Base-by-base conservation (phyloP, 345 rosid species). In the Angophora floribunda region DNA sequence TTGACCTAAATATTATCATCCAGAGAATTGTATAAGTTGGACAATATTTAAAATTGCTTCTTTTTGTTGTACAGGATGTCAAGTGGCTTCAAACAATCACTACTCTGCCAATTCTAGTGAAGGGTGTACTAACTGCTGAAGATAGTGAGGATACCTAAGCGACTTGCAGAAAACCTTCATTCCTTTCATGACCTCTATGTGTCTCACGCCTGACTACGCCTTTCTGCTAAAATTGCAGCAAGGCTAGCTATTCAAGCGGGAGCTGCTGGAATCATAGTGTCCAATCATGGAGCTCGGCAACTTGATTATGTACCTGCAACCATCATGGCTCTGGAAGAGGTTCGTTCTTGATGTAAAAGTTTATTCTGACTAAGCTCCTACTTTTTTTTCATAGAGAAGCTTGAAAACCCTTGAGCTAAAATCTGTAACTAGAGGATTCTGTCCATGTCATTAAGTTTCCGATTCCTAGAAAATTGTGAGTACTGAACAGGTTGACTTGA, bases 271-370 rank as follows among this genome's bases (percentile, higher is more conserved):
- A 97, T 97, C 53, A 95, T 96, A 41, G 99, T 97, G 45, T 97
- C 99, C 87, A 97, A 97, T 86, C 99, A 97, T 6, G 99, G 99
- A 88, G 99, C 98, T 53, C 98, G 99, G 85, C 99, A 97, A 88
- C 99, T 97, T 28, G 99, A 97, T 92, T 96, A 94, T 90, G 96
- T 94, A 36, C 99, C 99, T 44, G 95, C 99, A 53, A 88, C 99
- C 87, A 95, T 96, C 88, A 87, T 90, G 93, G 98, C 97, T 32
- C 90, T 98, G 89, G 99, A 98, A 92, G 99, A 96, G 98, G 99
- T 97, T 86, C 12, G 30, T 86, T 86, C 63, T 7, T 22, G 87
- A 59, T 45, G 13, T 53, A 67, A 51, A 52, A 14, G 49, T 86
- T 36, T 52, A 24, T 86, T 75, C 47, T 75, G 82, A 67, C 9